Evolutionary conservation across 495 filamentous ascomycete genomes (phyloP), one percentile per base, ranked within the genome.

Genomic region (Diplogelasinospora grovesii): DNA sequence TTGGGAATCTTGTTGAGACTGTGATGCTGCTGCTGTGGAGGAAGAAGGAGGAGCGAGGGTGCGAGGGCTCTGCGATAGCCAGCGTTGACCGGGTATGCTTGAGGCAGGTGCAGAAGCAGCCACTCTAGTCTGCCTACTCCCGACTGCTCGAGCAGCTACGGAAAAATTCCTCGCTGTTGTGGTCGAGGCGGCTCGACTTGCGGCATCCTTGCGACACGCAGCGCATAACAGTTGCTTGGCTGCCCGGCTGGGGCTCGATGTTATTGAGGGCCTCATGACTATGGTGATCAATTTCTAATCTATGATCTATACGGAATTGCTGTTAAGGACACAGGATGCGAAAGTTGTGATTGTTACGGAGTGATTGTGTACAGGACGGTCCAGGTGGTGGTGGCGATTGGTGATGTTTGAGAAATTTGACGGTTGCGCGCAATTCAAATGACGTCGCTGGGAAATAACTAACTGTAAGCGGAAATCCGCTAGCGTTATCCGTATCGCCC

Each of bases 261-360:
- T 16, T 1, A 57, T 36, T 4, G 57, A 46, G 10, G 45, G 1
- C 34, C 44, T 45, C 54, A 60, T 60, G n/a, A n/a, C n/a, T n/a
- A n/a, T n/a, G n/a, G n/a, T n/a, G n/a, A n/a, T n/a, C n/a, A n/a
- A n/a, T n/a, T n/a, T n/a, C n/a, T n/a, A n/a, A n/a, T n/a, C n/a
- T n/a, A n/a, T n/a, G n/a, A n/a, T n/a, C n/a, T n/a, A n/a, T n/a
- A n/a, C n/a, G n/a, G n/a, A n/a, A n/a, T n/a, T n/a, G n/a, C n/a
- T n/a, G n/a, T n/a, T n/a, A n/a, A n/a, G n/a, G n/a, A n/a, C n/a
- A n/a, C n/a, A n/a, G n/a, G n/a, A n/a, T n/a, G n/a, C n/a, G n/a
- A n/a, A n/a, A n/a, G n/a, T n/a, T n/a, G n/a, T n/a, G n/a, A n/a
- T n/a, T n/a, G n/a, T n/a, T n/a, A n/a, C n/a, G n/a, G n/a, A n/a